Evolutionary conservation across 2,329 filamentous ascomycete species (phyloP).

Genomic region (Calonectria pauciramosa): DNA sequence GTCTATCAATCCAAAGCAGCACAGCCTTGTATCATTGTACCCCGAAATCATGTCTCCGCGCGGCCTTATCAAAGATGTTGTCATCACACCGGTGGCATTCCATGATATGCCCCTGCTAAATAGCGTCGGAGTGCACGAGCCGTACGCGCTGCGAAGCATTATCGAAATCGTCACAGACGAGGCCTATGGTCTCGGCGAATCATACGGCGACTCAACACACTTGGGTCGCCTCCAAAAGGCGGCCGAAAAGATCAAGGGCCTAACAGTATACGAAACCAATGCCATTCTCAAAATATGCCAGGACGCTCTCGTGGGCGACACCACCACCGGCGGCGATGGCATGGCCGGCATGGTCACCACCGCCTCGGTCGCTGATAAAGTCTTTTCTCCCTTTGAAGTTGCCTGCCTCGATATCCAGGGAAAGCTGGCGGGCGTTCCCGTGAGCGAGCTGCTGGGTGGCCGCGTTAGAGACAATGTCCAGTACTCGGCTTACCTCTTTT

Average conservation of each 20-base stretch:
- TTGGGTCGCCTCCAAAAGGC: constrained; percentile 50
- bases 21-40: background rate
- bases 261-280: constrained; percentile 74
- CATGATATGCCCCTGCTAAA: constrained; percentile 61
- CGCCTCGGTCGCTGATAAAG: constrained; percentile 55
- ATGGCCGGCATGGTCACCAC: constrained; percentile 64
- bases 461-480: constrained; percentile 55
- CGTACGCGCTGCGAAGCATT: constrained; percentile 57
- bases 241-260: constrained; percentile 47
- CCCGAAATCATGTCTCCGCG: constrained; percentile 42
- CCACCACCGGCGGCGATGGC: constrained; percentile 65
- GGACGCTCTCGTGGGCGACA: constrained; percentile 75
- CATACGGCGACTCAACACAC: constrained; percentile 56
- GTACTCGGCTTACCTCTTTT: constrained; percentile 60
- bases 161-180: constrained; percentile 54
- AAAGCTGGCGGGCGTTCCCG: constrained; percentile 55
- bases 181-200: constrained; percentile 55
- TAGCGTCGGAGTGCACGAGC: constrained; percentile 59
- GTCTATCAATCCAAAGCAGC: background rate
- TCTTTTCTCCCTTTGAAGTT: constrained; percentile 59
- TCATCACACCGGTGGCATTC: constrained; percentile 59
- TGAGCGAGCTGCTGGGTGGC: constrained; percentile 56
- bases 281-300: constrained; percentile 87
- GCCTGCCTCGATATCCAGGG: constrained; percentile 58
- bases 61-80: constrained; percentile 52